phyloP scores from a whole-genome alignment of 371 early-diverging fungal species.

The Coemansia sp. region DNA sequence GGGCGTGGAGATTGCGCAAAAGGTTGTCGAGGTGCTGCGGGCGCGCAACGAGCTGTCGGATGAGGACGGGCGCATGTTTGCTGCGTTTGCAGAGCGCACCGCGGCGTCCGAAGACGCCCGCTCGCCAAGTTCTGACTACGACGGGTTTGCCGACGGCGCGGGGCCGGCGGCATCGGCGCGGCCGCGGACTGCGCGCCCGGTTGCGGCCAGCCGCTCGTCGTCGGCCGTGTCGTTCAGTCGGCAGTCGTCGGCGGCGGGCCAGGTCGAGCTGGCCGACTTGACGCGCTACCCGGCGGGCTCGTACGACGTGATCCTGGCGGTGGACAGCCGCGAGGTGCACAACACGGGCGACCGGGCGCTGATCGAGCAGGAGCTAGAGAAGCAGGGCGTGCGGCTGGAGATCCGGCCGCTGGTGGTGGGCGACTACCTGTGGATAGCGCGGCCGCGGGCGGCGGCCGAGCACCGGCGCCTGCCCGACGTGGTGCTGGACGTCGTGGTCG shows the following conservation, averaged over 20 bases:
- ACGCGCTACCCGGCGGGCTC: conserved; percentile 17
- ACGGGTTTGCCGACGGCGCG: neutral
- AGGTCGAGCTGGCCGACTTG: conserved; percentile 27
- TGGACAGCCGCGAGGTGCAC: conserved; percentile 86
- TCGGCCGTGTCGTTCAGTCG: conserved; percentile 22
- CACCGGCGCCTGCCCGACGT: conserved; percentile 60
- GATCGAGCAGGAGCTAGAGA: conserved; percentile 63
- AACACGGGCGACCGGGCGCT: conserved; percentile 66
- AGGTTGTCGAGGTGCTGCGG: conserved; percentile 51
- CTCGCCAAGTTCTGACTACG: neutral
- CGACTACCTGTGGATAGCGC: conserved; percentile 89
- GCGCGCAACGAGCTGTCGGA: conserved; percentile 30
- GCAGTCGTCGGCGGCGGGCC: conserved; percentile 25
- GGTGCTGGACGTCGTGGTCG: conserved; percentile 83
- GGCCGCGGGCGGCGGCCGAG: conserved; percentile 43
- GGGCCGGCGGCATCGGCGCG: neutral
- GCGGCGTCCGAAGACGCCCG: neutral
- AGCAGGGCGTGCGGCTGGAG: conserved; percentile 57
- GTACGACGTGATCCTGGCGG: conserved; percentile 66
- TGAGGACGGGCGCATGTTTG: conserved; percentile 29
- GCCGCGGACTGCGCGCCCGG: too few species aligned
- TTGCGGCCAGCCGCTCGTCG: conserved; percentile 3
- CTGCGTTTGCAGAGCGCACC: conserved; percentile 9
- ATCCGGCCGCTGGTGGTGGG: conserved; percentile 76
- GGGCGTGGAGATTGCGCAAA: conserved; percentile 63